Evolutionary conservation across 805 yeast genomes (phyloP).

Genomic region (Saccharomycopsis sp.): DNA sequence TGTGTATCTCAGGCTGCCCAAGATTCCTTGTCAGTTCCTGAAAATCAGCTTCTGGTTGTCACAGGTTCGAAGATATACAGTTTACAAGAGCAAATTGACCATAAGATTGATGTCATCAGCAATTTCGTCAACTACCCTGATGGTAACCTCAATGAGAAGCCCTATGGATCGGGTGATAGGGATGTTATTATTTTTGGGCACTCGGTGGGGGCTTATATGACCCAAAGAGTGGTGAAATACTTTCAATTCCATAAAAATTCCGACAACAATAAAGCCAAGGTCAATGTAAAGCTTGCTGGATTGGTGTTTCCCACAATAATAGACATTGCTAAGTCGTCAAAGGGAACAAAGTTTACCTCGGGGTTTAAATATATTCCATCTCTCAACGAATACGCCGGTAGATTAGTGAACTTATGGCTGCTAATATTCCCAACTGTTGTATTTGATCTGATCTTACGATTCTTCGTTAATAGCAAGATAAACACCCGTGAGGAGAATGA

Average conservation of each 20-base stretch:
- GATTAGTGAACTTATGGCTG: slow-evolving; percentile 25
- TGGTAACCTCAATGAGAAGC: slow-evolving; percentile 16
- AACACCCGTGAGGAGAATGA: slow-evolving; percentile 25
- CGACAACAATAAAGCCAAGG: neutral
- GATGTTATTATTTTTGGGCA: slow-evolving; percentile 54
- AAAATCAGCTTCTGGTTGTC: slow-evolving; percentile 15
- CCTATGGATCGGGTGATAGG: slow-evolving; percentile 22
- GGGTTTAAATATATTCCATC: slow-evolving; percentile 25
- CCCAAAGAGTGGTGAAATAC: slow-evolving; percentile 43
- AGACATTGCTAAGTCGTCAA: slow-evolving; percentile 45
- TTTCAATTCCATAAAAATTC: neutral
- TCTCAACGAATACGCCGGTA: slow-evolving; percentile 30
- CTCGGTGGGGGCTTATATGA: slow-evolving; percentile 63
- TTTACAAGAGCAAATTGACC: slow-evolving; percentile 51
- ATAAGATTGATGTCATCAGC: slow-evolving; percentile 47
- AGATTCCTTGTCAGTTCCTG: slow-evolving; percentile 16
- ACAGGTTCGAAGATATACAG: slow-evolving; percentile 27
- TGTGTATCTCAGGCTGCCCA: slow-evolving; percentile 63
- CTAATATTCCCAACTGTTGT: slow-evolving; percentile 28
- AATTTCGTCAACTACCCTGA: slow-evolving; percentile 26
- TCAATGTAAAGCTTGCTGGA: slow-evolving; percentile 40
- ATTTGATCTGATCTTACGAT: slow-evolving; percentile 23
- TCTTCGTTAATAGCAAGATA: slow-evolving; percentile 26
- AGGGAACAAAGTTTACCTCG: slow-evolving; percentile 32
- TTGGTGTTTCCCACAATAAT: slow-evolving; percentile 65